phyloP scores from a whole-genome alignment of 495 filamentous ascomycete genomes.

The Sabuloglossum arenarium region DNA sequence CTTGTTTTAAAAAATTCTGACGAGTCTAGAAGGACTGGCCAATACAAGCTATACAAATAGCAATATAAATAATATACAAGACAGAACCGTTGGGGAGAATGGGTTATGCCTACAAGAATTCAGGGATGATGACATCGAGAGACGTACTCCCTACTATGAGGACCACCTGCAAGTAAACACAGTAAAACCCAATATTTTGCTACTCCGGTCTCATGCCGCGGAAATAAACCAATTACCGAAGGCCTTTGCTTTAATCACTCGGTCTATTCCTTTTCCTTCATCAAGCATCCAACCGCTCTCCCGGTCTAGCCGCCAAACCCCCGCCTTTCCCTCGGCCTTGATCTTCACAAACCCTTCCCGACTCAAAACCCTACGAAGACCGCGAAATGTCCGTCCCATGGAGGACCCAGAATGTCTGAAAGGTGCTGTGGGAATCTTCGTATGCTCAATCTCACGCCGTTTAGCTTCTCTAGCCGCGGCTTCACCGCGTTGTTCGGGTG shows the following conservation, averaged over 20 bases:
- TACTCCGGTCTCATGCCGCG: constrained; percentile 13
- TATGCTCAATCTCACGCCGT: neutral
- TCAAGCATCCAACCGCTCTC: constrained; percentile 5
- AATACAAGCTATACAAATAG: neutral
- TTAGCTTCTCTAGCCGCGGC: neutral
- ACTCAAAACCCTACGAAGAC: constrained; percentile 3
- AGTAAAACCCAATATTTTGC: neutral
- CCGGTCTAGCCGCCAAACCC: constrained; percentile 4
- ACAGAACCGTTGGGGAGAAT: neutral
- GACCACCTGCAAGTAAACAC: no score
- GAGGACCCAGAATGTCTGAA: constrained; percentile 1
- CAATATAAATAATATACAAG: neutral
- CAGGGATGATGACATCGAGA: neutral
- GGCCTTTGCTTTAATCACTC: neutral
- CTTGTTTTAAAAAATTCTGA: neutral
- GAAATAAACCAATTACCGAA: neutral
- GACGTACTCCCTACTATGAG: no score
- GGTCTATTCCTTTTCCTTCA: constrained; percentile 4
- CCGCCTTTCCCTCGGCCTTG: neutral
- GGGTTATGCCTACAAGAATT: no score
- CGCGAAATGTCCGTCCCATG: neutral
- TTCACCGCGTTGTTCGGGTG: neutral
- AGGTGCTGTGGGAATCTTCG: neutral
- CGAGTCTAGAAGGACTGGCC: neutral
- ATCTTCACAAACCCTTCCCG: constrained; percentile 7